A percentile compares a stretch with the other conserved stretches of the same genome.
Evolutionary conservation across 2,329 filamentous ascomycete species (phyloP).

Genomic region (Talaromyces sp.): DNA sequence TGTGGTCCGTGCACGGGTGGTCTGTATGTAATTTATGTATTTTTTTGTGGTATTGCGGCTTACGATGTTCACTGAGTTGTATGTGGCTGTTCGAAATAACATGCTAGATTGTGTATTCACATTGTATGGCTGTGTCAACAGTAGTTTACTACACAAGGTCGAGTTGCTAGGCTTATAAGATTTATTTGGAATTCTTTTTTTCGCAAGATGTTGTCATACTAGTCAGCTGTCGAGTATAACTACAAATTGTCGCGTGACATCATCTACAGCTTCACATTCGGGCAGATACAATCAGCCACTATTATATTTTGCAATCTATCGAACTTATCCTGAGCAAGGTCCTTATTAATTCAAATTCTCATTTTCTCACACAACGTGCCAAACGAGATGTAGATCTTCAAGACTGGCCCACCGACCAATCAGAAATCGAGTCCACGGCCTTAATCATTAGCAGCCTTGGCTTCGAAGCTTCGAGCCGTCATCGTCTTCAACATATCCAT

Average conservation of each 20-base stretch:
- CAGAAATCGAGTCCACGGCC: neutral
- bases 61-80: neutral
- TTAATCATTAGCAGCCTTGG: conserved; percentile 3
- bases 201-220: too few relatives aligned
- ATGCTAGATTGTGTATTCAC: neutral
- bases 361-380: neutral
- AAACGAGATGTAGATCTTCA: neutral
- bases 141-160: neutral
- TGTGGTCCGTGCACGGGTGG: neutral
- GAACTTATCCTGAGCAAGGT: too few relatives aligned
- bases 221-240: neutral
- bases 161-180: neutral
- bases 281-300: neutral
- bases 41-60: neutral
- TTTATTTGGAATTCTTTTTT: neutral
- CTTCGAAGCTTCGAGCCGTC: neutral
- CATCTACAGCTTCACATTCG: neutral
- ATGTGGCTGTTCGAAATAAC: neutral
- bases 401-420: neutral
- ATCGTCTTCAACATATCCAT: neutral
- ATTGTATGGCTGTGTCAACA: neutral
- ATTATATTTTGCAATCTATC: neutral
- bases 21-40: neutral
- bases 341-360: neutral
- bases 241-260: neutral